Percentiles rank a stretch among this genome's conserved stretches.
phyloP scores from a whole-genome alignment of 805 yeast species.

The Pichia kluyveri region DNA sequence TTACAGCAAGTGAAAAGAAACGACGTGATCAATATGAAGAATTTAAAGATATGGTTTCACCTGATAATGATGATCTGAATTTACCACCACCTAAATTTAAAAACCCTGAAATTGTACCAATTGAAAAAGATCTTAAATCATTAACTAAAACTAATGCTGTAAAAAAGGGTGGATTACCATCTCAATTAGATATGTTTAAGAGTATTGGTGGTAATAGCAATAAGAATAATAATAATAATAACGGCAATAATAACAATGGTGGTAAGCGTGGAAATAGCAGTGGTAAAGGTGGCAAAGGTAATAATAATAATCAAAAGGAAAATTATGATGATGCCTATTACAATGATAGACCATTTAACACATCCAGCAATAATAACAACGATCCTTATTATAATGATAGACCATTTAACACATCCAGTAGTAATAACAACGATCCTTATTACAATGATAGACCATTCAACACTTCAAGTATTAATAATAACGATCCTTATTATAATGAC shows the following conservation, averaged over 20 bases:
- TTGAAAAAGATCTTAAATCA: too few relatives aligned
- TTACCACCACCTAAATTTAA: background rate
- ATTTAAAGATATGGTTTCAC: background rate
- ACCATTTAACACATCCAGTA: too few relatives aligned
- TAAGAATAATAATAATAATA: too few relatives aligned
- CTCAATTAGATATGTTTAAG: background rate
- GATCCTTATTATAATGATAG: too few relatives aligned
- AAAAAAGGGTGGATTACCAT: background rate
- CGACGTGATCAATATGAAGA: background rate
- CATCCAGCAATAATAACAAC: background rate
- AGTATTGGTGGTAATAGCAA: background rate
- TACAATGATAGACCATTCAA: too few relatives aligned
- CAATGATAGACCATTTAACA: slow-evolving; percentile 2
- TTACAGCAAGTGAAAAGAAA: slow-evolving; percentile 4
- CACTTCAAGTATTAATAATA: too few relatives aligned
- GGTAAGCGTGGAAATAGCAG: too few relatives aligned
- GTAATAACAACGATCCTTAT: too few relatives aligned
- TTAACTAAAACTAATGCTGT: too few relatives aligned
- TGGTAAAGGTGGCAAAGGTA: background rate
- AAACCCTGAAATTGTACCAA: too few relatives aligned
- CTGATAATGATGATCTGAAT: slow-evolving; percentile 2
- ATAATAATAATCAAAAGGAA: background rate
- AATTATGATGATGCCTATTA: background rate
- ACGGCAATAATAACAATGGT: too few relatives aligned
- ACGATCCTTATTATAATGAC: too few relatives aligned